Evolutionary conservation across 1,284 basidiomycete species (phyloP).

Genomic region (Porodaedalea pini): DNA sequence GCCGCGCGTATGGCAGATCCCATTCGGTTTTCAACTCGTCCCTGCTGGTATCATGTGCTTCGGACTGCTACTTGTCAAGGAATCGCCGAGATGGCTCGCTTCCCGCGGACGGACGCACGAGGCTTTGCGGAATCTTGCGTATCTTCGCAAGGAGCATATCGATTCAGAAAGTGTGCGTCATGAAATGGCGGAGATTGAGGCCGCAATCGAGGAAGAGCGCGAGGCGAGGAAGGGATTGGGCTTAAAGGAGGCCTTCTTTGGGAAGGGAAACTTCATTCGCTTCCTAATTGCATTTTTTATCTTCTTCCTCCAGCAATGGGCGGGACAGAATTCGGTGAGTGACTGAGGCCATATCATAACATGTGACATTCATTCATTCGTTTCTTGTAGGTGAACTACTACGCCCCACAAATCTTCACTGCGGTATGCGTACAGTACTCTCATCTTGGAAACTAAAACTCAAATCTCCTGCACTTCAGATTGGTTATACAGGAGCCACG

Average conservation of each 20-base stretch:
- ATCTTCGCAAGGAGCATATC: slow-evolving; percentile 53
- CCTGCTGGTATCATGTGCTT: slow-evolving; percentile 75
- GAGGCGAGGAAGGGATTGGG: slow-evolving; percentile 54
- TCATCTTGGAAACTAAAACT: not conserved
- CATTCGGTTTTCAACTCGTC: slow-evolving; percentile 73
- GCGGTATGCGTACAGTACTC: slow-evolving; percentile 45
- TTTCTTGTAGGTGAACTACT: slow-evolving; percentile 41
- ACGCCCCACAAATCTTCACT: slow-evolving; percentile 70
- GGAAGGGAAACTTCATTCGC: slow-evolving; percentile 69
- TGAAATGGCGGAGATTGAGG: slow-evolving; percentile 62
- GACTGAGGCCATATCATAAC: not conserved
- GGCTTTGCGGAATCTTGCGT: slow-evolving; percentile 37
- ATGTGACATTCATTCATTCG: not conserved
- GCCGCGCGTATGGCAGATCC: slow-evolving; percentile 63
- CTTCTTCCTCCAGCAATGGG: slow-evolving; percentile 63
- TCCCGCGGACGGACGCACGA: slow-evolving; percentile 34
- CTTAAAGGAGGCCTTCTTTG: slow-evolving; percentile 63
- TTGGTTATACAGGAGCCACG: slow-evolving; percentile 59
- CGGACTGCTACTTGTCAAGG: slow-evolving; percentile 67
- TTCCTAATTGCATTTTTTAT: slow-evolving; percentile 67
- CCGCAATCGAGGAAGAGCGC: slow-evolving; percentile 60
- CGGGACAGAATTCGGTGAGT: slow-evolving; percentile 56
- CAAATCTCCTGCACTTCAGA: slow-evolving; percentile 31
- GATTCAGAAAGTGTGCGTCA: slow-evolving; percentile 48
- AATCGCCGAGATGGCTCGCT: slow-evolving; percentile 37